These are phyloP conservation scores for Triticum turgidum DNA, from an alignment of 176 grass and related monocot genomes.

Conservation along the genomic window DNA sequence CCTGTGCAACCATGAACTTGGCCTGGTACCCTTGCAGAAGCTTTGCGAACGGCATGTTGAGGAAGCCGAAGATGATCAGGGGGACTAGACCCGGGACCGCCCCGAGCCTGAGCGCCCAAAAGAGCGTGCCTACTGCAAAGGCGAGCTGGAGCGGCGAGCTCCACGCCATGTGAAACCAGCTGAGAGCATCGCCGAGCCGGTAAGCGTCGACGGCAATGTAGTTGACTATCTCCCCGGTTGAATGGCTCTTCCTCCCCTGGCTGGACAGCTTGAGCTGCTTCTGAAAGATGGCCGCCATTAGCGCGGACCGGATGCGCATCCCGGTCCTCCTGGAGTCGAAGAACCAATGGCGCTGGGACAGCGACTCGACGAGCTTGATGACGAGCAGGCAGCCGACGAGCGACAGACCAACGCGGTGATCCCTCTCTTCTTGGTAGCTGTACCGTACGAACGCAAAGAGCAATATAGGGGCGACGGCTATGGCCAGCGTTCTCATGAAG, in stretches of 20 bases:
- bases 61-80: slow-evolving; percentile 59
- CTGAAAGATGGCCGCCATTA: slow-evolving; percentile 71
- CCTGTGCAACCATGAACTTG: slow-evolving; percentile 87
- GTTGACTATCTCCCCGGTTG: slow-evolving; percentile 77
- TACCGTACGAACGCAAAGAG: slow-evolving; percentile 76
- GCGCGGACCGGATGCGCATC: slow-evolving; percentile 75
- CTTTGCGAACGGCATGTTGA: slow-evolving; percentile 81
- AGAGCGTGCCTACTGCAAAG: slow-evolving; percentile 56
- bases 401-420: slow-evolving; percentile 28
- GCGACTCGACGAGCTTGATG: slow-evolving; percentile 69
- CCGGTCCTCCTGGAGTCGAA: slow-evolving; percentile 70
- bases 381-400: slow-evolving; percentile 57
- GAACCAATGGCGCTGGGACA: slow-evolving; percentile 85
- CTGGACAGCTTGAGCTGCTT: slow-evolving; percentile 84
- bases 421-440: slow-evolving; percentile 45
- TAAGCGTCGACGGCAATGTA: slow-evolving; percentile 89
- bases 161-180: slow-evolving; percentile 89
- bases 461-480: slow-evolving; percentile 48
- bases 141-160: slow-evolving; percentile 64
- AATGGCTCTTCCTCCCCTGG: slow-evolving; percentile 67
- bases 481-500: slow-evolving; percentile 42
- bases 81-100: slow-evolving; percentile 77
- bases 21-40: slow-evolving; percentile 67
- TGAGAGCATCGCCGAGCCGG: slow-evolving; percentile 74
- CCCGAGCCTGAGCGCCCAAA: slow-evolving; percentile 71